Conservation (phyloP, 345 rosid species). For the Pugionium cornutum region DNA sequence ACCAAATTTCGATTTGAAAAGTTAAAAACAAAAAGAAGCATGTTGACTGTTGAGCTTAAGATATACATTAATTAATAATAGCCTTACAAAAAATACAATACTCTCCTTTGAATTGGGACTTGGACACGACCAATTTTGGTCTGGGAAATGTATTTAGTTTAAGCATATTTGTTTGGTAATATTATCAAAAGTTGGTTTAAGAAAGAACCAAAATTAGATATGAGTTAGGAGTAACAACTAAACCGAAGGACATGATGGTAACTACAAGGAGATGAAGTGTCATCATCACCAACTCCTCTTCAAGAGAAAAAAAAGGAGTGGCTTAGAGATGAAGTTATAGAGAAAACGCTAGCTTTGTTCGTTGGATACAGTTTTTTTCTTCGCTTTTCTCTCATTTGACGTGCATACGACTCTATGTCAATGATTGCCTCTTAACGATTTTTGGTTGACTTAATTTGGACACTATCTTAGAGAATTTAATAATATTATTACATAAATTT, state of each 20-base stretch:
- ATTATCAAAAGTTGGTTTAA: neutral
- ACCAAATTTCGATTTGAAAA: constrained; percentile 34
- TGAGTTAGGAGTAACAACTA: constrained; percentile 23
- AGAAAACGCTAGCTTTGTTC: constrained; percentile 37
- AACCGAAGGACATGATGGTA: constrained; percentile 22
- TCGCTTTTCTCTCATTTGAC: constrained; percentile 20
- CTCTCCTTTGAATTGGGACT: neutral
- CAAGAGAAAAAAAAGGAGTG: constrained; percentile 11
- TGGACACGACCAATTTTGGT: constrained; percentile 10
- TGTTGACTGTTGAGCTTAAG: constrained; percentile 9
- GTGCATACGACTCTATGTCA: constrained; percentile 34
- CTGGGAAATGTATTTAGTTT: too few species aligned
- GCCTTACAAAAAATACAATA: neutral
- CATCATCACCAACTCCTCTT: constrained; percentile 28
- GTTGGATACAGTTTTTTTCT: constrained; percentile 33
- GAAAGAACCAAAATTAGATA: neutral
- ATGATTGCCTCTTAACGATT: constrained; percentile 32
- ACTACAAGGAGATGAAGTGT: constrained; percentile 20
- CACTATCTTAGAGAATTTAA: constrained; percentile 5
- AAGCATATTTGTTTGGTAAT: too few species aligned
- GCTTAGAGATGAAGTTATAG: constrained; percentile 40
- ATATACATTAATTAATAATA: neutral
- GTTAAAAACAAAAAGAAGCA: neutral
- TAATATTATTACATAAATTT: too few species aligned
- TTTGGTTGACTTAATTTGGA: constrained; percentile 30